These are phyloP conservation scores for Litsea cubeba DNA, from an alignment of 164 flowering plant species.

Conservation along the genomic window DNA sequence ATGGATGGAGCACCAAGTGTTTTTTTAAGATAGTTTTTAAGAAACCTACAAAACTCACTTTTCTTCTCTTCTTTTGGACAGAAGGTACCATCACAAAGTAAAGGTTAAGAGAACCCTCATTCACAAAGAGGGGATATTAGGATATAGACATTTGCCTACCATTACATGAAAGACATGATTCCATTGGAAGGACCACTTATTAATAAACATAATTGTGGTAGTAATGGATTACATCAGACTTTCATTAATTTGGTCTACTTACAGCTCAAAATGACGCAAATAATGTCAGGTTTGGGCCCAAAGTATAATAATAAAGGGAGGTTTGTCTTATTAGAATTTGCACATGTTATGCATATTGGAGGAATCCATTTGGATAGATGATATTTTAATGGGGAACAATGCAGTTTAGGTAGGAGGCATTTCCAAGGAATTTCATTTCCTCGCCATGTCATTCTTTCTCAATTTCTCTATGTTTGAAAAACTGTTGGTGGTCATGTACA, in stretches of 20 bases:
- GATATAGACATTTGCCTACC: slow-evolving; percentile 7
- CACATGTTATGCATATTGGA: no score
- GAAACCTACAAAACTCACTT: slow-evolving; percentile 11
- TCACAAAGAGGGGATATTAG: not conserved
- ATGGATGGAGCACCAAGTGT: slow-evolving; percentile 12
- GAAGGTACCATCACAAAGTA: not conserved
- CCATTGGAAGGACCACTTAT: slow-evolving; percentile 8
- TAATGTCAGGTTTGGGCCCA: not conserved
- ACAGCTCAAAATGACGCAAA: not conserved
- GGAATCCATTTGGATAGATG: no score
- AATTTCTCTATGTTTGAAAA: no score
- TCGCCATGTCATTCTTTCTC: no score
- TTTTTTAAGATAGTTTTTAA: slow-evolving; percentile 9
- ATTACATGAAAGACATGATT: slow-evolving; percentile 3
- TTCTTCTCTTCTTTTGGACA: slow-evolving; percentile 3
- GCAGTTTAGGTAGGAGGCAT: no score
- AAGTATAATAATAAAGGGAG: no score
- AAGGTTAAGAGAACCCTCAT: slow-evolving; percentile 6
- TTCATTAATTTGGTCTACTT: slow-evolving; percentile 4
- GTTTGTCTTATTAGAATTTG: no score
- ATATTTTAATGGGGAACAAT: no score
- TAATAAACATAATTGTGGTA: slow-evolving; percentile 6
- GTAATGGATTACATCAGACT: slow-evolving; percentile 8
- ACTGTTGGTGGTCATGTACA: no score
- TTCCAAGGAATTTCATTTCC: no score